These are phyloP conservation scores for Kodamaea leandrae DNA, from an alignment of 805 yeast genomes.

Conservation along the genomic window DNA sequence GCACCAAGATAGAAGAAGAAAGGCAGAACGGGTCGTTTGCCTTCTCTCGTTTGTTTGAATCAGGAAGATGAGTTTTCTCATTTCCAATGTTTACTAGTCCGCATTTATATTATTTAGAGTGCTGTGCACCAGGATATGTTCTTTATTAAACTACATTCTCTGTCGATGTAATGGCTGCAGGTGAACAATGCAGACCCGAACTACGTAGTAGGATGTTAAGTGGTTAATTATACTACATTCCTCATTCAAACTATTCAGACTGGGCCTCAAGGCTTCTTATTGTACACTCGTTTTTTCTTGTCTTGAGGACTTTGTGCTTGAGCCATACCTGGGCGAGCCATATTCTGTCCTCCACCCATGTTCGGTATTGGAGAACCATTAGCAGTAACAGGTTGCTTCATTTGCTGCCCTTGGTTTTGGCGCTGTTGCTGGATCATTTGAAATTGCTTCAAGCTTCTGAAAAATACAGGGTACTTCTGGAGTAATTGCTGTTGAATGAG, in stretches of 20 bases:
- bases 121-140: not conserved
- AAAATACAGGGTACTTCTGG: slow-evolving; percentile 26
- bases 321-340: slow-evolving; percentile 2
- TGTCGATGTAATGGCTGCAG: no score
- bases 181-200: no score
- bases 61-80: not conserved
- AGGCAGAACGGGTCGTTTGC: slow-evolving; percentile 3
- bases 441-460: slow-evolving; percentile 26
- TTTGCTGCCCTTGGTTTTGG: slow-evolving; percentile 14
- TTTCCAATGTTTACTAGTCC: not conserved
- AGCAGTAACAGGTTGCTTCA: slow-evolving; percentile 1
- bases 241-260: no score
- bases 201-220: no score
- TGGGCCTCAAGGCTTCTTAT: slow-evolving; percentile 9
- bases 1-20: slow-evolving; percentile 8
- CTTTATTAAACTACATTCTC: no score
- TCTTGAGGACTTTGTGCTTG: slow-evolving; percentile 8
- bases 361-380: not conserved
- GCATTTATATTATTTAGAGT: not conserved
- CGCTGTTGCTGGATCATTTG: slow-evolving; percentile 26
- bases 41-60: not conserved
- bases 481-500: slow-evolving; percentile 26
- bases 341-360: slow-evolving; percentile 1
- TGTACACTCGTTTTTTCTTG: slow-evolving; percentile 14
- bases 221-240: not conserved